Base-by-base conservation (phyloP, 2,329 filamentous ascomycete genomes). In the Monosporascus sp. region DNA sequence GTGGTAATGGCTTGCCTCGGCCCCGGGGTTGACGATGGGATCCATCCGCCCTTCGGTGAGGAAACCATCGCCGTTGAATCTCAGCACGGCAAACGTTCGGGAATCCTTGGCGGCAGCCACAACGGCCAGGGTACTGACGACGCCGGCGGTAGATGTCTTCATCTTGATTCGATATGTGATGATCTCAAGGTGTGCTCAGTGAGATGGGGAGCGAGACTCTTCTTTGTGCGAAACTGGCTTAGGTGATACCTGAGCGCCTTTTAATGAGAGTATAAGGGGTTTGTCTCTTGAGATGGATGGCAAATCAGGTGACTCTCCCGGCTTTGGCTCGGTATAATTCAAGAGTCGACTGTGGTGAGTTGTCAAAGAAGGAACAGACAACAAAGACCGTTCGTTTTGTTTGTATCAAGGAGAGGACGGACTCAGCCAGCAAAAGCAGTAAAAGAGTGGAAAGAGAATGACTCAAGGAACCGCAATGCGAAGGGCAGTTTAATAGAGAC, bases 11-110 rank as follows among this genome's bases (percentile, higher is more conserved):
- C 69, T 64, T 3, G 84, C 78, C 15, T 79, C 64, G 11, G 60
- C 54, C 20, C 86, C 86, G 15, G 86, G 85, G 54, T 66, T 76
- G 56, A 90, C 74, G 57, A 91, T 84, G 51, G 88, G 88, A 61
- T 92, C 88, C 44, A 81, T 68, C 44, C 80, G 81, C 63, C 82
- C 82, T 48, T 77, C 73, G 48, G 80, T 80, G 60, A 85, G 75
- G 62, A 85, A 80, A 42, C 80, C 77, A 59, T 82, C 76, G 64
- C 84, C 85, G 65, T 82, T 82, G 76, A 90, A 89, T 63, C 80
- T 84, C 66, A 89, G 80, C 65, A 89, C 87, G 51, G 85, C 85
- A 61, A 87, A 83, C 44, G 82, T 83, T 52, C 79, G 74, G 4
- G 57, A 47, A 48, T 72, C 64, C 61, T 78, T 76, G 59, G 71